Evolutionary conservation across 129 eudicot species (phyloP).

Genomic region (Lactuca saligna): DNA sequence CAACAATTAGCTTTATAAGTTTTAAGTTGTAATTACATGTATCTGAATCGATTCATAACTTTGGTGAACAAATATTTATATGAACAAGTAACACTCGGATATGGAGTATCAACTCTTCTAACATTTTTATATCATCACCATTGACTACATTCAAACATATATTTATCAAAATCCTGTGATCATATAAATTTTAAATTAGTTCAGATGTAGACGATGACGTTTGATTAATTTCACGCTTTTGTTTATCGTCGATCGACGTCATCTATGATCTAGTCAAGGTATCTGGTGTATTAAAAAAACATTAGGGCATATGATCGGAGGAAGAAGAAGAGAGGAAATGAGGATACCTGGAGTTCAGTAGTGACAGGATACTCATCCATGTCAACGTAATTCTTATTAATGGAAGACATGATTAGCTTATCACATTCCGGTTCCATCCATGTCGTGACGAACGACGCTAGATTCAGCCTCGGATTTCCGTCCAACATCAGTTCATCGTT

Average conservation of each 20-base stretch:
- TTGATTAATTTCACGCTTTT: neutral
- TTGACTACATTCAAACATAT: neutral
- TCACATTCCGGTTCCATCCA: slow-evolving; percentile 98
- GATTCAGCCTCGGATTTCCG: slow-evolving; percentile 86
- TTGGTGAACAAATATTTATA: no score
- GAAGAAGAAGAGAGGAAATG: neutral
- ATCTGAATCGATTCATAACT: no score
- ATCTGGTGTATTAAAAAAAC: neutral
- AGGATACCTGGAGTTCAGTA: slow-evolving; percentile 70
- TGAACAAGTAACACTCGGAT: no score
- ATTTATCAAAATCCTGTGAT: neutral
- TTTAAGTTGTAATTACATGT: no score
- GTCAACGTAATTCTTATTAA: slow-evolving; percentile 84
- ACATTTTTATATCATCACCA: neutral
- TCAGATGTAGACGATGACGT: neutral
- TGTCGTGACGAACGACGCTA: slow-evolving; percentile 88
- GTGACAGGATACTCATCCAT: slow-evolving; percentile 98
- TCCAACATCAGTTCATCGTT: slow-evolving; percentile 93
- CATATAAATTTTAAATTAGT: no score
- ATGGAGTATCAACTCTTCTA: neutral
- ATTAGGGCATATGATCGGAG: neutral
- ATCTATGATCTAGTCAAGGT: slow-evolving; percentile 13
- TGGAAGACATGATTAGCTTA: slow-evolving; percentile 61
- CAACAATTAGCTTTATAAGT: no score
- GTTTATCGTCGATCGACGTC: neutral